Percentiles rank a stretch among this genome's conserved stretches.
These are phyloP conservation scores for Fomitopsis betulina DNA, from an alignment of 1,284 basidiomycete genomes.

Conservation along the genomic window DNA sequence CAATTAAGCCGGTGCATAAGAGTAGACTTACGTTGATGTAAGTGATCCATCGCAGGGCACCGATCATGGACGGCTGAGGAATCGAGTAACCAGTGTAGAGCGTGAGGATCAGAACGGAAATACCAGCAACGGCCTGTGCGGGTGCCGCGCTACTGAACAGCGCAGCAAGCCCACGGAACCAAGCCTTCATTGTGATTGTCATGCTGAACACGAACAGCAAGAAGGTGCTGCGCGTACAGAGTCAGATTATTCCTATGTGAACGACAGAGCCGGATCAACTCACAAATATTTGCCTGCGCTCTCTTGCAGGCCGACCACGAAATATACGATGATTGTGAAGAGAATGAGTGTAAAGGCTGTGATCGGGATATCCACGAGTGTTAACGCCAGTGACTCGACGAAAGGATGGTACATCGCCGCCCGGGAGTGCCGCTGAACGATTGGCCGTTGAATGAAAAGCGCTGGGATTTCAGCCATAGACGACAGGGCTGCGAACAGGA, in stretches of 20 bases:
- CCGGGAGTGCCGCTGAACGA: conserved; percentile 57
- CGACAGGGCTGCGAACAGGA: conserved; percentile 49
- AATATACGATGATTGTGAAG: conserved; percentile 60
- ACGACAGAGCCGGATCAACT: conserved; percentile 16
- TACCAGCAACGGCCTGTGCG: conserved; percentile 57
- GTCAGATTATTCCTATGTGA: not conserved
- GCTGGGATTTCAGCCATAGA: conserved; percentile 74
- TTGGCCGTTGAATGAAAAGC: conserved; percentile 68
- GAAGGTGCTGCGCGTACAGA: conserved; percentile 37
- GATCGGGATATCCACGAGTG: conserved; percentile 69
- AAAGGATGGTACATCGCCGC: conserved; percentile 65
- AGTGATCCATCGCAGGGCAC: conserved; percentile 60
- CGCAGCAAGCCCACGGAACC: conserved; percentile 57
- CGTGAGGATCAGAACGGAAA: conserved; percentile 42
- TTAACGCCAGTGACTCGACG: conserved; percentile 62
- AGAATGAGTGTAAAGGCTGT: conserved; percentile 45
- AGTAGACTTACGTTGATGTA: conserved; percentile 50
- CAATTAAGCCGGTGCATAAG: too few relatives aligned
- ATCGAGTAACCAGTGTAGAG: conserved; percentile 48
- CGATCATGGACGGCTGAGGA: conserved; percentile 55
- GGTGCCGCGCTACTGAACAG: conserved; percentile 47
- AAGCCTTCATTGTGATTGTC: conserved; percentile 55
- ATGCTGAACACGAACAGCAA: conserved; percentile 47
- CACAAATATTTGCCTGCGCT: conserved; percentile 59
- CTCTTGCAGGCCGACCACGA: conserved; percentile 54